These are phyloP conservation scores for Histomonas meleagridis DNA, from an alignment of 208 protist species.

Conservation along the genomic window DNA sequence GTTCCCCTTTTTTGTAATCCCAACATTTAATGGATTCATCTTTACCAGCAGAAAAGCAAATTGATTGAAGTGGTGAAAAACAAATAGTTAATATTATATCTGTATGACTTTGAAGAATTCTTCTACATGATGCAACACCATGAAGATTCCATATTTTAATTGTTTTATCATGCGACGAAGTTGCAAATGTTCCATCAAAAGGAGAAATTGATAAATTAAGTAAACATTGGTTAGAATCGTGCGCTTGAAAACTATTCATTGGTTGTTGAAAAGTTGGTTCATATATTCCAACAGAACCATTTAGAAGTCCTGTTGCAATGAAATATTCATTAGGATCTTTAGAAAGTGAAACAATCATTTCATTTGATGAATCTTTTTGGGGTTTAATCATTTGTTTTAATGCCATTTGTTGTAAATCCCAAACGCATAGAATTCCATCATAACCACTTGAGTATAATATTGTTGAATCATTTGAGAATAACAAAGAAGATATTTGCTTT, in stretches of 20 bases:
- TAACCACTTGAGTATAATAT: neutral
- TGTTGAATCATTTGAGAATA: neutral
- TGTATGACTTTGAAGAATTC: neutral
- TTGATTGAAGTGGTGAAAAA: neutral
- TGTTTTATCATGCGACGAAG: neutral
- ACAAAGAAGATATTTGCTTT: neutral
- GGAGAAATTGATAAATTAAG: neutral
- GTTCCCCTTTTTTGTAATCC: conserved; percentile 19
- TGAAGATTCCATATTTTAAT: conserved; percentile 26
- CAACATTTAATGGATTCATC: conserved; percentile 27
- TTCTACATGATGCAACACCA: neutral
- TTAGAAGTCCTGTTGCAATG: neutral
- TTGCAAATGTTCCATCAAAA: neutral
- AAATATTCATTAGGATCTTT: neutral
- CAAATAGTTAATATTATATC: neutral
- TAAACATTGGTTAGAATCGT: neutral
- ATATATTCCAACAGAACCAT: neutral
- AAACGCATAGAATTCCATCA: neutral
- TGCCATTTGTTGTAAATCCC: neutral
- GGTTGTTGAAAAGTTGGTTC: neutral
- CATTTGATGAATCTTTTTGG: neutral
- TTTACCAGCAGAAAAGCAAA: neutral
- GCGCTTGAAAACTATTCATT: conserved; percentile 1
- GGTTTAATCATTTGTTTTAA: neutral
- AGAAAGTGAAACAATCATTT: conserved; percentile 20